Conservation (phyloP, 108 stramenopile genomes). For the Cylindrotheca closterium region DNA sequence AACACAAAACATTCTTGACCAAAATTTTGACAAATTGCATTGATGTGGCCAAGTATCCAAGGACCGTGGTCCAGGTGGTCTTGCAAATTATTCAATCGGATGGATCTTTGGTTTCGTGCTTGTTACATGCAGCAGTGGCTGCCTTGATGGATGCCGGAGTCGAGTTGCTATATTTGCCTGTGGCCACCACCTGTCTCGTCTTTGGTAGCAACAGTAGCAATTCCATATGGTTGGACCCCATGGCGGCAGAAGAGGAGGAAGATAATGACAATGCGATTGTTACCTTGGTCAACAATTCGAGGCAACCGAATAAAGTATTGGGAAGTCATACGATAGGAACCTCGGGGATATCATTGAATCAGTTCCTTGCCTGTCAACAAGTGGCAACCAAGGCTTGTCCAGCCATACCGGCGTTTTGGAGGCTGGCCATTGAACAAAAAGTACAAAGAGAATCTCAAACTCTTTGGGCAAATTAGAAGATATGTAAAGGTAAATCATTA, state of each 20-base stretch:
- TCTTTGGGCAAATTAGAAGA: slow-evolving; percentile 37
- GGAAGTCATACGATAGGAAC: slow-evolving; percentile 38
- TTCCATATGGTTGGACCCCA: slow-evolving; percentile 46
- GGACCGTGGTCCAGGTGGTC: slow-evolving; percentile 59
- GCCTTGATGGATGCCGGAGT: slow-evolving; percentile 88
- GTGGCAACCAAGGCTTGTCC: slow-evolving; percentile 48
- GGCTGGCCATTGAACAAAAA: slow-evolving; percentile 78
- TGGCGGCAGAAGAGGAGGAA: slow-evolving; percentile 35
- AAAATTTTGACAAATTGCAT: slow-evolving; percentile 54
- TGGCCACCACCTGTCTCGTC: slow-evolving; percentile 73
- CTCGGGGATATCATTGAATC: slow-evolving; percentile 17
- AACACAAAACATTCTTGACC: slow-evolving; percentile 58
- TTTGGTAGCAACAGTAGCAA: slow-evolving; percentile 6
- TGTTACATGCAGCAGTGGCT: slow-evolving; percentile 75
- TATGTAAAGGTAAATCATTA: too few relatives aligned
- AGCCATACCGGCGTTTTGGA: slow-evolving; percentile 78
- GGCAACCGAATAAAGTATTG: slow-evolving; percentile 22
- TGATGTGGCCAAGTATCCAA: slow-evolving; percentile 50
- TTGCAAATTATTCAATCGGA: slow-evolving; percentile 75
- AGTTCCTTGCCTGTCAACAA: slow-evolving; percentile 41
- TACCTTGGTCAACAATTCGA: slow-evolving; percentile 40
- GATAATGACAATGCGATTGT: slow-evolving; percentile 35
- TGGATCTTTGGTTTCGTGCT: slow-evolving; percentile 60
- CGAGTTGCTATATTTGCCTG: slow-evolving; percentile 72
- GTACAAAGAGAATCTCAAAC: slow-evolving; percentile 61